Evolutionary conservation across 208 protist species (phyloP).

Genomic region (Trypanosoma scelopori): DNA sequence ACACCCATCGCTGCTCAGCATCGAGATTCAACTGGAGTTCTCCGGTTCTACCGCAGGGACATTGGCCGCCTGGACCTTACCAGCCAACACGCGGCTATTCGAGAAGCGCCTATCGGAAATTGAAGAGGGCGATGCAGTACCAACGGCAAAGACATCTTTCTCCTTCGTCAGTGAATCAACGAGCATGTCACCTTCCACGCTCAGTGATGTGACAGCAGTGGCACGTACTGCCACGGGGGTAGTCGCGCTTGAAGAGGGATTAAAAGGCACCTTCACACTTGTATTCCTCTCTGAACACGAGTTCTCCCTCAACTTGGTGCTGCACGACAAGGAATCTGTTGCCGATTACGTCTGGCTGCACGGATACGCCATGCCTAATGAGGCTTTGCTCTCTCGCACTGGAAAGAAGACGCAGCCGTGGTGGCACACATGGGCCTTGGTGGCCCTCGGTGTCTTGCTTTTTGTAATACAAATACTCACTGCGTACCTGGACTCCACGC

Average conservation of each 20-base stretch:
- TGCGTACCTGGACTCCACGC: constrained; percentile 37
- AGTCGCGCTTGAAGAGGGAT: neutral
- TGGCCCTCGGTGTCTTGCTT: constrained; percentile 12
- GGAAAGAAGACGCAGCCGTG: constrained; percentile 19
- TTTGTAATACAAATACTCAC: constrained; percentile 53
- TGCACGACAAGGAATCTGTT: neutral
- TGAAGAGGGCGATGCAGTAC: constrained; percentile 29
- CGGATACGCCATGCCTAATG: constrained; percentile 53
- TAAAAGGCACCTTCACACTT: constrained; percentile 40
- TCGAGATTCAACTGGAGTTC: constrained; percentile 57
- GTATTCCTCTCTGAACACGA: constrained; percentile 71
- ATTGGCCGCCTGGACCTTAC: constrained; percentile 45
- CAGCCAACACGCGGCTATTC: constrained; percentile 37
- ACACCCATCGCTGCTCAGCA: constrained; percentile 52
- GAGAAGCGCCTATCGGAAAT: constrained; percentile 36
- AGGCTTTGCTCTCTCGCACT: constrained; percentile 33
- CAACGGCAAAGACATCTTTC: constrained; percentile 39
- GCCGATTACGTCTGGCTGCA: constrained; percentile 54
- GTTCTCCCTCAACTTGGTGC: constrained; percentile 16
- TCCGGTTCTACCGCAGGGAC: constrained; percentile 35
- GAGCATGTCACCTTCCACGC: constrained; percentile 25
- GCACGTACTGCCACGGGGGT: constrained; percentile 25
- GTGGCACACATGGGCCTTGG: constrained; percentile 41
- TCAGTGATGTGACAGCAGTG: constrained; percentile 41
- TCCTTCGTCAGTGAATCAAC: constrained; percentile 30